Base-by-base conservation (phyloP, 169 alveolate genomes). In the Plasmodium gonderi region DNA sequence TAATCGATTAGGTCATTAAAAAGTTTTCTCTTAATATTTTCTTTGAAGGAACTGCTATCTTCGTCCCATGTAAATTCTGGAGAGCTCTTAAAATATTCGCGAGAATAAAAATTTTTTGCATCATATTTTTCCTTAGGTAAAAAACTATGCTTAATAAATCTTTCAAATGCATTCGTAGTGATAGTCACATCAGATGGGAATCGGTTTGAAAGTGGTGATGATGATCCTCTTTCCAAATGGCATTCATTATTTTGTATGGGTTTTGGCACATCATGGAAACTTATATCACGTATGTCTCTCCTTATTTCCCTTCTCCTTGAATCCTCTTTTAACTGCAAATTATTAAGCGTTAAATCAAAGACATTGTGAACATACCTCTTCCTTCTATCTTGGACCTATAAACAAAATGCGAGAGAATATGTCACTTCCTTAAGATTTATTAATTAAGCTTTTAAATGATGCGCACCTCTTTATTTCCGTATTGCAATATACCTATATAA, bases 301-400 rank as follows among this genome's bases (percentile, higher is more conserved):
- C 23, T 65, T 44, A 14, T 68, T 5, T 12, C 17, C 76, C 26
- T 47, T n/a, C 76, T 26, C 23, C 31, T 29, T 45, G 26, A 3
- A 38, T 8, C 4, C 1, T 31, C 49, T 47, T 12, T 12, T 44
- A 38, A 38, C 17, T 74, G 54, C 76, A 69, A 67, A 49, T 67
- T 44, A 20, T 54, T 29, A 81, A 68, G 49, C 12, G 72, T n/a
- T 36, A 54, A 23, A 29, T 87, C 89, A 87, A 74, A 54, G 14
- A 67, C 44, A 38, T 51, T 20, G 29, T 60, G 65, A 54, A 87
- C 87, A 36, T 76, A 74, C 69, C 42, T 74, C 45, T 87, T 45
- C 89, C 79, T 17, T 75, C 68, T 87, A 5, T 45, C 54, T 3
- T 29, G 65, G 65, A 45, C 89, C 93, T 87, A 87, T 23, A 74